A percentile compares a stretch with the other conserved stretches of the same genome.
Conservation (phyloP, 139 green algal species). For the Penium margaritaceum region DNA sequence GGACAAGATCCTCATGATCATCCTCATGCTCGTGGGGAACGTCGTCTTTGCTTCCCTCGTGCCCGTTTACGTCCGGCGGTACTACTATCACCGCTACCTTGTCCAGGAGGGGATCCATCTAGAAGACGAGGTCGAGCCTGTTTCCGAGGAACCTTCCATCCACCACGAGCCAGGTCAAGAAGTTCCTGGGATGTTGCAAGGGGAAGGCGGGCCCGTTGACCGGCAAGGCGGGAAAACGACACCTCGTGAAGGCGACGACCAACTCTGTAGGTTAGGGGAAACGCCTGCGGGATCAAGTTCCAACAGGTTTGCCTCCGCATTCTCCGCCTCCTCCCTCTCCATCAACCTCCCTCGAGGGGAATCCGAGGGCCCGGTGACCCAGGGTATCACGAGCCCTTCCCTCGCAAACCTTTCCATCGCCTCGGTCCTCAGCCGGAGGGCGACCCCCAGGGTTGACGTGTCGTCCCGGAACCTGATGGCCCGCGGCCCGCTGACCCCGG, state of each 20-base stretch:
- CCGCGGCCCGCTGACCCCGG: constrained; percentile 3
- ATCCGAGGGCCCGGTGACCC: not conserved
- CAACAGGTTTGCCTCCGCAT: too few species aligned
- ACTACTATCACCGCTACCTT: constrained; percentile 33
- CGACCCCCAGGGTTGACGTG: not conserved
- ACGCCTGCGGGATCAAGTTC: too few species aligned
- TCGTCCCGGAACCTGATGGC: not conserved
- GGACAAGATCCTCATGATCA: constrained; percentile 12
- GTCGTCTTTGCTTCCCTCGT: constrained; percentile 31
- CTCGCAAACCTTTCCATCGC: too few species aligned
- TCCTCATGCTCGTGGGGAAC: constrained; percentile 19
- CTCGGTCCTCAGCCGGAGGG: not conserved
- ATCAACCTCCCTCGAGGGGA: not conserved
- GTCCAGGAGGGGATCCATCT: not conserved
- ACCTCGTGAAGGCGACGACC: not conserved
- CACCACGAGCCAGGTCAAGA: too few species aligned
- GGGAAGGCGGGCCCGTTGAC: not conserved
- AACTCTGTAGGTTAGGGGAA: too few species aligned
- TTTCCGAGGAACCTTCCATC: too few species aligned
- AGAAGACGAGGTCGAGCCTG: not conserved
- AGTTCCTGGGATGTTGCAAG: not conserved
- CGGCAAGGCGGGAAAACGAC: not conserved
- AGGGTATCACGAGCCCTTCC: too few species aligned
- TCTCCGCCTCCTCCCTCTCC: too few species aligned
- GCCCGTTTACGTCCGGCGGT: constrained; percentile 24